Evolutionary conservation across 352 stramenopile genomes (phyloP).

Genomic region (Phytophthora parvispora): DNA sequence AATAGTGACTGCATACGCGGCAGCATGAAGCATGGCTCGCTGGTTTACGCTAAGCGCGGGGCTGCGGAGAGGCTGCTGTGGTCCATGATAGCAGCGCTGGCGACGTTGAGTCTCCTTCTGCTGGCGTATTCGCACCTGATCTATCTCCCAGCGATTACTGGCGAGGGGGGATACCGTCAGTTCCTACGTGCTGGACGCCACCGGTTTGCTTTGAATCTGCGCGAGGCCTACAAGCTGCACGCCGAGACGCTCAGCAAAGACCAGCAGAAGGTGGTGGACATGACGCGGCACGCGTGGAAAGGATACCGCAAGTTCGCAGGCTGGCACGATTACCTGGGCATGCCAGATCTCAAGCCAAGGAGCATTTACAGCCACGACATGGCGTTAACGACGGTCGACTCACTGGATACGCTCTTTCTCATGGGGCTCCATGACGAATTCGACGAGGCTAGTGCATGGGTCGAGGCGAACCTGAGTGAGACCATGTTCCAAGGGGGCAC

Average conservation of each 20-base stretch:
- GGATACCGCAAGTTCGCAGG: constrained; percentile 53
- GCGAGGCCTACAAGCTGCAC: constrained; percentile 34
- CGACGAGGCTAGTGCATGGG: constrained; percentile 65
- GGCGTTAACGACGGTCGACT: constrained; percentile 70
- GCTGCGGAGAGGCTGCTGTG: constrained; percentile 19
- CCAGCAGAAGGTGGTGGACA: constrained; percentile 56
- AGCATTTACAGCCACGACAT: constrained; percentile 66
- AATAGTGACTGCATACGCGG: neutral
- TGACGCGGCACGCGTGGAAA: constrained; percentile 66
- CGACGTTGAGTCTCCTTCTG: constrained; percentile 22
- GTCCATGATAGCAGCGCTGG: constrained; percentile 14
- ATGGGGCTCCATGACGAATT: constrained; percentile 74
- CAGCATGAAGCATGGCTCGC: constrained; percentile 22
- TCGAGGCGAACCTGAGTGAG: constrained; percentile 48
- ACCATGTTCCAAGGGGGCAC: constrained; percentile 41
- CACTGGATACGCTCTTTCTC: constrained; percentile 78
- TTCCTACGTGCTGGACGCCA: constrained; percentile 17
- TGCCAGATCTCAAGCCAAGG: constrained; percentile 24
- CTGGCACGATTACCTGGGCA: constrained; percentile 53
- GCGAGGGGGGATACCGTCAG: constrained; percentile 6
- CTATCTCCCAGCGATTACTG: constrained; percentile 26
- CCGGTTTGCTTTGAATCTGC: constrained; percentile 8
- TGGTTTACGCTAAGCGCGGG: constrained; percentile 3
- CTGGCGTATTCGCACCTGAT: constrained; percentile 21
- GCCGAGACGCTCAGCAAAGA: constrained; percentile 39